These are phyloP conservation scores for Pterocarpus santalinus DNA, from an alignment of 306 rosid species.

Conservation along the genomic window DNA sequence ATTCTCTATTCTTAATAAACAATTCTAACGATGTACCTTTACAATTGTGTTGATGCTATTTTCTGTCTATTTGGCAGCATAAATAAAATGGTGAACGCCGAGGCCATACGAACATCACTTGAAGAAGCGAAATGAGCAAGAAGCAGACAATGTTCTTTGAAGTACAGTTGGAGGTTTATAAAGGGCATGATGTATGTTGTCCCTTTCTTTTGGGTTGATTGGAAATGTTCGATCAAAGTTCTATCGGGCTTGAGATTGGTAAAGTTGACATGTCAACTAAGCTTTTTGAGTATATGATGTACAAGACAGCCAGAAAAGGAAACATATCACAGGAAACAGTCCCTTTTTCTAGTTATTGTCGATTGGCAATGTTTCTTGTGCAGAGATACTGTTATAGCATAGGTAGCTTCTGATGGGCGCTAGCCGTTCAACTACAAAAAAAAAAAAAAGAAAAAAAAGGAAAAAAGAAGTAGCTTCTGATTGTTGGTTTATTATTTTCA, in stretches of 20 bases:
- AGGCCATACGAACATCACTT: conserved; percentile 61
- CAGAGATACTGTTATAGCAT: neutral
- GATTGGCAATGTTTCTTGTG: neutral
- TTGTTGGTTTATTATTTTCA: neutral
- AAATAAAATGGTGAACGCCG: conserved; percentile 55
- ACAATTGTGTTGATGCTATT: conserved; percentile 27
- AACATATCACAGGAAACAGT: neutral
- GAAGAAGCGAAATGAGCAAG: conserved; percentile 66
- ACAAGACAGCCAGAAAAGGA: neutral
- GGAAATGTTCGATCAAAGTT: conserved; percentile 32
- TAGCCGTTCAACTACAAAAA: no score
- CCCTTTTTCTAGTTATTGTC: neutral
- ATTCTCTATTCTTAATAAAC: neutral
- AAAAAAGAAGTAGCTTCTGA: neutral
- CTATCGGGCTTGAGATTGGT: neutral
- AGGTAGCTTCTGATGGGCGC: no score
- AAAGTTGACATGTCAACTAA: neutral
- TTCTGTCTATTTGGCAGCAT: conserved; percentile 55
- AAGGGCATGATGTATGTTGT: conserved; percentile 8
- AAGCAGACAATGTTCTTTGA: neutral
- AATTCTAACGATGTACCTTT: neutral
- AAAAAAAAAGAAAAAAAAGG: no score
- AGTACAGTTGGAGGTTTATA: conserved; percentile 2
- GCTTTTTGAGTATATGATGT: conserved; percentile 1
- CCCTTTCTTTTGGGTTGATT: conserved; percentile 14